These are phyloP conservation scores for Penicillium silybi DNA, from an alignment of 495 filamentous ascomycete genomes.

Conservation along the genomic window DNA sequence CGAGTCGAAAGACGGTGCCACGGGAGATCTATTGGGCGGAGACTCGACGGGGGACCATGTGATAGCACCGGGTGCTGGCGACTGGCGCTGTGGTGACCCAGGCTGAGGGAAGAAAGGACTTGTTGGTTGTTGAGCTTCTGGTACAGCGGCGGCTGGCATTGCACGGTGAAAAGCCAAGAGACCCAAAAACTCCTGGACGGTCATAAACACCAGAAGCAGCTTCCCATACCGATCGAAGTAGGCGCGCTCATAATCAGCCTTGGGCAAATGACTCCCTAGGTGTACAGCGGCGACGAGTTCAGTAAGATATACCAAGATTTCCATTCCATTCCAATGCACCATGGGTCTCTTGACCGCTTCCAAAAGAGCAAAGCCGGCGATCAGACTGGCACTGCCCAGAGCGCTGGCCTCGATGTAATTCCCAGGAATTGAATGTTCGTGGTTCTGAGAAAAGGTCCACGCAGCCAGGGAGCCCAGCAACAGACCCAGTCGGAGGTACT, in stretches of 20 bases:
- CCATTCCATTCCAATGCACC: conserved; percentile 38
- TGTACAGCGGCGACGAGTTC: conserved; percentile 39
- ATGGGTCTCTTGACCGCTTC: conserved; percentile 36
- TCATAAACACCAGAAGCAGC: conserved; percentile 40
- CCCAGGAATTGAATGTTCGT: conserved; percentile 28
- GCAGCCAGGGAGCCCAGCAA: conserved; percentile 29
- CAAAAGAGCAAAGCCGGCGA: conserved; percentile 39
- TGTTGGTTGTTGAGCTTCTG: conserved; percentile 4
- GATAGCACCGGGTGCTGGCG: conserved; percentile 4
- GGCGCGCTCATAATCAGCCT: conserved; percentile 26
- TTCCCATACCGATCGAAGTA: conserved; percentile 45
- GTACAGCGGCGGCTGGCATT: background rate
- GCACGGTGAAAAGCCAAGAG: conserved; percentile 26
- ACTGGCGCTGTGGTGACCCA: background rate
- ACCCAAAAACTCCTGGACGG: conserved; percentile 33
- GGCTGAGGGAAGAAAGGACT: conserved; percentile 1
- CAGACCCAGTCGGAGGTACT: conserved; percentile 31
- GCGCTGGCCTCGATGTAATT: conserved; percentile 42
- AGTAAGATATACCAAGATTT: conserved; percentile 42
- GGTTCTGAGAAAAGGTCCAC: conserved; percentile 37
- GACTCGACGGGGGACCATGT: conserved; percentile 15
- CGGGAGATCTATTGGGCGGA: conserved; percentile 4
- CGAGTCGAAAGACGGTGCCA: background rate
- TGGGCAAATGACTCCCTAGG: conserved; percentile 37
- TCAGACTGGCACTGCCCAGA: conserved; percentile 37